phyloP scores from a whole-genome alignment of 1,284 basidiomycete species.

The Tilletia setariae region DNA sequence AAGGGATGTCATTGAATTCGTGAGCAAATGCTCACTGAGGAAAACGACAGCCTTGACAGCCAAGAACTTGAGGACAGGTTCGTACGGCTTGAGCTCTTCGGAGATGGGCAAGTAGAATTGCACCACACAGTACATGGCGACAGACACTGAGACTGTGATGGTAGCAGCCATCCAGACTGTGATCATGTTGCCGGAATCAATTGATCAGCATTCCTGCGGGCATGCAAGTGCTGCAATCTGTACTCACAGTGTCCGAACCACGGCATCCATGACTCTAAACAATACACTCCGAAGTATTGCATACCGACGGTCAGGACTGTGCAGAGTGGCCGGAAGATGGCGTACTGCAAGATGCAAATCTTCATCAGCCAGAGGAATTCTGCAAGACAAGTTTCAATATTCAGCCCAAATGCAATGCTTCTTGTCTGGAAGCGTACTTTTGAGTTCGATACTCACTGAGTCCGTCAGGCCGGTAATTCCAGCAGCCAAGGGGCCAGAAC shows the following conservation, averaged over 20 bases:
- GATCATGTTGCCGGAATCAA: background rate
- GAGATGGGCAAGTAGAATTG: constrained; percentile 69
- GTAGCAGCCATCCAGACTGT: constrained; percentile 59
- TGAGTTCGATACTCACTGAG: background rate
- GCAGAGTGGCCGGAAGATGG: constrained; percentile 66
- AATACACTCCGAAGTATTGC: constrained; percentile 68
- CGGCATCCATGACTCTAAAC: constrained; percentile 68
- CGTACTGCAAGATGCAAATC: constrained; percentile 76
- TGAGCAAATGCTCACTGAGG: constrained; percentile 55
- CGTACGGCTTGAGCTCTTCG: constrained; percentile 62
- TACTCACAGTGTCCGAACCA: constrained; percentile 63
- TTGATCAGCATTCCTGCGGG: constrained; percentile 52
- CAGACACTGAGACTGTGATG: constrained; percentile 70
- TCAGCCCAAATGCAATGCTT: constrained; percentile 56
- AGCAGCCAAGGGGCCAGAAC: constrained; percentile 68
- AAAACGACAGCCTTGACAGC: constrained; percentile 74
- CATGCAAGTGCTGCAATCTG: constrained; percentile 34
- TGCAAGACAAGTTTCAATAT: constrained; percentile 52
- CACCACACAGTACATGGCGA: constrained; percentile 75
- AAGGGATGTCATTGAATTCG: background rate
- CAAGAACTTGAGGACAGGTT: constrained; percentile 66
- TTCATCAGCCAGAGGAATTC: constrained; percentile 74
- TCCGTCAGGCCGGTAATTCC: constrained; percentile 63
- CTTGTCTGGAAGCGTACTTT: background rate
- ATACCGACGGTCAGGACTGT: constrained; percentile 66